These are phyloP conservation scores for Saccharomycopsis javanensis DNA, from an alignment of 805 yeast genomes.

Conservation along the genomic window DNA sequence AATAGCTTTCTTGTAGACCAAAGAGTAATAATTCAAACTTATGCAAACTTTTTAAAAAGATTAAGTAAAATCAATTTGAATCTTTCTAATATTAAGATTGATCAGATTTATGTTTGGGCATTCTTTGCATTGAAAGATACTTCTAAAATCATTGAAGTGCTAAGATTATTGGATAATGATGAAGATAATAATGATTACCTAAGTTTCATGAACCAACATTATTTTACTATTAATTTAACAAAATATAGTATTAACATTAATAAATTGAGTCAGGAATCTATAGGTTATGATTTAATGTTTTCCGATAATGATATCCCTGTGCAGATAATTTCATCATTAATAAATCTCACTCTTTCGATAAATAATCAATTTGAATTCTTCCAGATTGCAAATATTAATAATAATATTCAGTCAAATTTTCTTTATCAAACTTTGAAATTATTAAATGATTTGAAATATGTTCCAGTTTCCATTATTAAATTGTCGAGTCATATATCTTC, in stretches of 20 bases:
- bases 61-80: constrained; percentile 22
- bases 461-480: constrained; percentile 25
- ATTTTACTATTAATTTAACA: constrained; percentile 10
- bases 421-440: constrained; percentile 28
- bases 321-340: constrained; percentile 30
- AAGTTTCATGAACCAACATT: constrained; percentile 9
- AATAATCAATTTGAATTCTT: constrained; percentile 21
- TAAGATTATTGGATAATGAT: not conserved
- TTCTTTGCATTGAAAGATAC: not conserved
- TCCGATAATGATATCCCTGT: constrained; percentile 34
- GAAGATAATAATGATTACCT: not conserved
- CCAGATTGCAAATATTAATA: constrained; percentile 31
- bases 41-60: constrained; percentile 3
- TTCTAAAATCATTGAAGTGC: not conserved
- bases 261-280: constrained; percentile 28
- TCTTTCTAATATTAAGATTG: constrained; percentile 22
- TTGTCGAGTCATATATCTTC: constrained; percentile 34
- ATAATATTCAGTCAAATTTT: constrained; percentile 33
- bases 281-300: constrained; percentile 39
- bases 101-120: constrained; percentile 24
- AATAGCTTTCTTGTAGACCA: constrained; percentile 5
- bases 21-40: not conserved
- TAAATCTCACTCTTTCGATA: constrained; percentile 27
- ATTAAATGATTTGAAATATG: constrained; percentile 3
- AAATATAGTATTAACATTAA: constrained; percentile 23